These are phyloP conservation scores for Alternaria sp. DNA, from an alignment of 2,329 filamentous ascomycete genomes.

Conservation along the genomic window DNA sequence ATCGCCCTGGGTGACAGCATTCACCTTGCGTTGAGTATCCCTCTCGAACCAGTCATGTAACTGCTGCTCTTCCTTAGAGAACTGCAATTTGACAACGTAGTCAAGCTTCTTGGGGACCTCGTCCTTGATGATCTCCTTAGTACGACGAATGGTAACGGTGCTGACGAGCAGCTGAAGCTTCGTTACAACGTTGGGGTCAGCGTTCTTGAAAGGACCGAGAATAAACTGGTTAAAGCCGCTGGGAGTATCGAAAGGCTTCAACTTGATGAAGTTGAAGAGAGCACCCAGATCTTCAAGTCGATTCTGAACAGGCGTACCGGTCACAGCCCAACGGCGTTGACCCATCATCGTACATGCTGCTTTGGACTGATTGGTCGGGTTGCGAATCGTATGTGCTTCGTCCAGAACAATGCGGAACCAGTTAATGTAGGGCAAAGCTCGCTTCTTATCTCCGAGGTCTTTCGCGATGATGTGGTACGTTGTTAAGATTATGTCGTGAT, in stretches of 20 bases:
- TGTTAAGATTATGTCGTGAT: conserved; percentile 86
- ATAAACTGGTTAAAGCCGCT: conserved; percentile 80
- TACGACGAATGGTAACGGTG: conserved; percentile 87
- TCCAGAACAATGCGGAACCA: conserved; percentile 96
- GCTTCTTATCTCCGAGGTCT: conserved; percentile 67
- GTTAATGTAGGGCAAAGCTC: conserved; percentile 77
- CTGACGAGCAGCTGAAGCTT: conserved; percentile 90
- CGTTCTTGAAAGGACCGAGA: conserved; percentile 82
- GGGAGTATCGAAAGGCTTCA: conserved; percentile 84
- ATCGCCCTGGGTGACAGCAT: conserved; percentile 69
- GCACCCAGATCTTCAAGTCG: conserved; percentile 84
- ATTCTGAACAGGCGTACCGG: conserved; percentile 94
- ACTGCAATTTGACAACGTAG: conserved; percentile 73
- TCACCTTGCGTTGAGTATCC: conserved; percentile 80
- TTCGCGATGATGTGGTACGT: conserved; percentile 89
- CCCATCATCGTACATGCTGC: conserved; percentile 81
- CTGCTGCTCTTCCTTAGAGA: conserved; percentile 73
- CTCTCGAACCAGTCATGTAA: conserved; percentile 86
- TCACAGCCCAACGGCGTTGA: conserved; percentile 92
- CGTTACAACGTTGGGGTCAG: conserved; percentile 80
- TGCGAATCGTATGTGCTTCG: conserved; percentile 93
- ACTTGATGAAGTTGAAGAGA: conserved; percentile 80
- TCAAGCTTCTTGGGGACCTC: conserved; percentile 74
- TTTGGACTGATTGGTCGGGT: conserved; percentile 82
- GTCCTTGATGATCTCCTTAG: conserved; percentile 76